Evolutionary conservation across 2,329 filamentous ascomycete genomes (phyloP), one percentile per base, ranked within the genome.

Genomic region (Coniochaeta sp.): DNA sequence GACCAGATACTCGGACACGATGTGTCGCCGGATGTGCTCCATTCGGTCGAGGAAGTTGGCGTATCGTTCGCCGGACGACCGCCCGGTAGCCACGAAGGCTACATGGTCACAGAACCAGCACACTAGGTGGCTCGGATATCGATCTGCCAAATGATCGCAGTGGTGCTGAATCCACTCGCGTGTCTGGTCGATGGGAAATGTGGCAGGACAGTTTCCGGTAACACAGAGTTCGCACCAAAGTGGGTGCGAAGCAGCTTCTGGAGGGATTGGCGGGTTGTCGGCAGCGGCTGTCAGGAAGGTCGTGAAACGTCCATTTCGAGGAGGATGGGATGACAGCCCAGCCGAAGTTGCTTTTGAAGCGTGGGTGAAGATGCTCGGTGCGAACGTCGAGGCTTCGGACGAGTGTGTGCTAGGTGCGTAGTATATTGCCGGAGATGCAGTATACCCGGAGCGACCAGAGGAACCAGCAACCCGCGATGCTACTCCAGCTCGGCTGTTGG

Each of bases 21-120:
- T 72, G 61, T 86, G 83, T 0, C 60, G 59, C 0, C 70, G 73
- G 57, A 85, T 80, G 63, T 86, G 83, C 3, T 67, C 32, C 79
- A 85, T 80, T 2, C 82, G 75, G 1, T 63, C 19, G 0, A 60
- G 34, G 59, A 78, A 81, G 36, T 72, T 74, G 2, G 8, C 10
- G 1, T 56, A 56, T n/a, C 54, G 54, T 22, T 67, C 64, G 0
- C 61, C 62, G 0, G 58, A 57, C 1, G 9, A 55, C 0, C 54
- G 58, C 0, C 63, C 54, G 0, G 47, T 55, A 2, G 71, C 63
- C 6, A 65, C 64, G 60, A 79, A 81, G 0, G 34, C 16, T 5
- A 61, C 58, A 0, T 66, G 54, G 59, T 78, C 71, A 64, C 83
- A 86, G 61, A 81, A 84, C 75, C 77, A 82, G 64, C 83, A 86